Percentiles rank a stretch among this genome's conserved stretches.
phyloP scores from a whole-genome alignment of 805 yeast genomes.

The Hemisphaericaspora nanyangensis region DNA sequence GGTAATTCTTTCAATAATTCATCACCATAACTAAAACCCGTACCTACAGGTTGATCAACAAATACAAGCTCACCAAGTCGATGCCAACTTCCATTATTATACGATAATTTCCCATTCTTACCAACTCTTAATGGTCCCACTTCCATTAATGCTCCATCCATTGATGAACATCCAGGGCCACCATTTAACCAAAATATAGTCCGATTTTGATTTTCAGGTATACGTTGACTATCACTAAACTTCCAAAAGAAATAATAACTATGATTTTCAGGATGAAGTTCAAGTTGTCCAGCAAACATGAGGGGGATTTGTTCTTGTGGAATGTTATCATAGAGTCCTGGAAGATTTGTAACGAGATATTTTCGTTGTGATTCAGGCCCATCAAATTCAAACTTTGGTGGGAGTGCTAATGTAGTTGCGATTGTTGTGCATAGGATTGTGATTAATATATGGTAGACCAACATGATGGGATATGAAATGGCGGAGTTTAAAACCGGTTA shows the following conservation, averaged over 20 bases:
- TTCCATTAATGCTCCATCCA: slow-evolving; percentile 96
- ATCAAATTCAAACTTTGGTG: slow-evolving; percentile 8
- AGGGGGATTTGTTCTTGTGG: slow-evolving; percentile 36
- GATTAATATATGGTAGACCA: too few species aligned
- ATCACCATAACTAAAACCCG: slow-evolving; percentile 76
- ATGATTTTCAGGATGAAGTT: slow-evolving; percentile 47
- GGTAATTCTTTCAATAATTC: slow-evolving; percentile 51
- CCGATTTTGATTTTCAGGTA: slow-evolving; percentile 33
- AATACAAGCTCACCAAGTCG: slow-evolving; percentile 73
- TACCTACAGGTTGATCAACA: slow-evolving; percentile 93
- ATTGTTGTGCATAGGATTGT: too few species aligned
- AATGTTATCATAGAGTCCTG: slow-evolving; percentile 34
- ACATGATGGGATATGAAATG: too few species aligned
- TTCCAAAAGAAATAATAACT: slow-evolving; percentile 79
- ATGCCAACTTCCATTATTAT: slow-evolving; percentile 81
- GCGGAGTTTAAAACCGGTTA: too few species aligned
- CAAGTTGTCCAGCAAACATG: slow-evolving; percentile 68
- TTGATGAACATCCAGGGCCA: slow-evolving; percentile 97
- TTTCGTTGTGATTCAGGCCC: slow-evolving; percentile 9
- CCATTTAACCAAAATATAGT: slow-evolving; percentile 91
- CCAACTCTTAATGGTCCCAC: slow-evolving; percentile 79
- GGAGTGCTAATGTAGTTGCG: slow-evolving; percentile 5
- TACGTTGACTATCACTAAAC: slow-evolving; percentile 37
- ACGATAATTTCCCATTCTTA: slow-evolving; percentile 36
- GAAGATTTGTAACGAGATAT: slow-evolving; percentile 30